A percentile compares a stretch with the other conserved stretches of the same genome.
Evolutionary conservation across 768 basidiomycete species (phyloP).

Genomic region (Harrya chromipes): DNA sequence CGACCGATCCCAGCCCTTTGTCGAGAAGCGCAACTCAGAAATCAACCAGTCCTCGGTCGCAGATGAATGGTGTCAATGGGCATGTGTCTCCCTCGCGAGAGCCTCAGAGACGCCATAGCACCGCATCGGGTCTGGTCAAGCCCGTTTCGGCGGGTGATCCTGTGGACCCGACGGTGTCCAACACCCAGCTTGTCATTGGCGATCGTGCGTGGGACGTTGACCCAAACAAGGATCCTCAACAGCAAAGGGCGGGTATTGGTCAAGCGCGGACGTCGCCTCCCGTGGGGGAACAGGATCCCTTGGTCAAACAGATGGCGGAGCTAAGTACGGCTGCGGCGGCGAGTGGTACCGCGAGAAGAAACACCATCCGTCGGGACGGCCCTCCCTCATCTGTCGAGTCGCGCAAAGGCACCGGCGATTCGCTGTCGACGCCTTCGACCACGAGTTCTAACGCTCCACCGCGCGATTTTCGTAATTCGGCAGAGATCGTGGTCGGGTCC

Average conservation of each 20-base stretch:
- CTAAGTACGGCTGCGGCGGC: conserved; percentile 35
- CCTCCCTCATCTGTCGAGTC: conserved; percentile 22
- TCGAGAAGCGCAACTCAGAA: conserved; percentile 32
- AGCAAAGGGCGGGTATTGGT: conserved; percentile 15
- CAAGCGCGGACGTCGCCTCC: conserved; percentile 26
- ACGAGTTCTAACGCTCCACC: conserved; percentile 10
- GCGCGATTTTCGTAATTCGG: conserved; percentile 72
- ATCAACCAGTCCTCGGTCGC: conserved; percentile 31
- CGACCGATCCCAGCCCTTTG: conserved; percentile 29
- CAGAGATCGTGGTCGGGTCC: conserved; percentile 73
- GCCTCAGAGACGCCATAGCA: conserved; percentile 26
- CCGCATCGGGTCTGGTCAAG: conserved; percentile 20
- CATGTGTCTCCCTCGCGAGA: conserved; percentile 24
- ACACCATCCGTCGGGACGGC: conserved; percentile 26
- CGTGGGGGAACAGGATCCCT: conserved; percentile 53
- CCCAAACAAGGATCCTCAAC: conserved; percentile 62
- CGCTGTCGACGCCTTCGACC: conserved; percentile 26
- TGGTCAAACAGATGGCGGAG: conserved; percentile 64
- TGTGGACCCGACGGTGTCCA: conserved; percentile 61
- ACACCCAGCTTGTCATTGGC: conserved; percentile 61
- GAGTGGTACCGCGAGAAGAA: conserved; percentile 12
- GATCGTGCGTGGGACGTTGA: conserved; percentile 65
- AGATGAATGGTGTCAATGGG: conserved; percentile 31
- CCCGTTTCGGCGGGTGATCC: conserved; percentile 46
- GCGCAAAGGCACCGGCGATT: conserved; percentile 25